Evolutionary conservation across 805 yeast genomes (phyloP), one percentile per base, ranked within the genome.

Genomic region (Yarrowia porcina): DNA sequence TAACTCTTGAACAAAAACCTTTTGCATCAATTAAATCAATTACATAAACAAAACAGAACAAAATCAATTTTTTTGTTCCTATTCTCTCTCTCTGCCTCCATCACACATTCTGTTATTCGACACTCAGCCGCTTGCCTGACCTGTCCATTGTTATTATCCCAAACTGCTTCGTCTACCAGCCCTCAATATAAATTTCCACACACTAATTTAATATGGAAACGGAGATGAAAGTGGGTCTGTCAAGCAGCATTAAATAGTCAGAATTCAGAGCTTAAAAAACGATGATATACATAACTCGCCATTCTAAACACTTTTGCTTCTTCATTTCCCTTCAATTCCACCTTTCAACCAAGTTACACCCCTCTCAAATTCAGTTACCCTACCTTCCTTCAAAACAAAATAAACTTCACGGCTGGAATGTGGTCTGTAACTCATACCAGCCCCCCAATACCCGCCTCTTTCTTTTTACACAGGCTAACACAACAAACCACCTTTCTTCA

Each of bases 361-460:
- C 13, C 49, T 18, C 18, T n/a, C 18, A n/a, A n/a, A n/a, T n/a
- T n/a, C 35, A 27, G 52, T 45, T 45, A 45, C 52, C 52, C 52
- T 18, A 20, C 52, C 35, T 20, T 27, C 20, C n/a, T 1, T n/a
- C 32, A 32, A 44, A 28, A 45, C 50, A 45, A 28, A 45, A 20
- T 45, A 45, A 45, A 28, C 27, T 45, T 30, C 9, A 35, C 15
- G 38, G 41, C 15, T 45, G 52, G 52, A 45, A 45, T 45, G 52
- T 30, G 18, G 41, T 6, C 10, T 12, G 9, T 3, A 8, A 12
- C 27, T 23, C 18, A 17, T 23, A 45, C 52, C 52, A 45, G 52
- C 52, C 52, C 52, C 52, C 52, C 52, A 17, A 8, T n/a, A 27
- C 33, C 50, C 33, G 36, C 52, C 52, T 28, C 27, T 30, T 30